phyloP scores from a whole-genome alignment of 2,329 filamentous ascomycete species.

The Beauveria bassiana region DNA sequence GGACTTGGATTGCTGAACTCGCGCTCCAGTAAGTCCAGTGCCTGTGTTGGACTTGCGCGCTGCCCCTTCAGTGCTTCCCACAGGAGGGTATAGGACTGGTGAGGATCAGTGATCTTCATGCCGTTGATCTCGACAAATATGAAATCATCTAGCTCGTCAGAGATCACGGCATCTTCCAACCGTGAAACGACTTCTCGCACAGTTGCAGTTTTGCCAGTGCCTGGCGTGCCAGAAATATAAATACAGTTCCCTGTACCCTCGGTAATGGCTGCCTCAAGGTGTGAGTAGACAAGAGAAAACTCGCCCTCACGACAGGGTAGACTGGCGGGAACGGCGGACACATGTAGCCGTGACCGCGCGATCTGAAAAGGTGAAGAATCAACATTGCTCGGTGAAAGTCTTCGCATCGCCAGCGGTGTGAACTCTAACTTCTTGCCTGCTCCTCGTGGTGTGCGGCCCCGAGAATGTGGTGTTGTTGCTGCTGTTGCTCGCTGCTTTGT shows the following conservation, averaged over 20 bases:
- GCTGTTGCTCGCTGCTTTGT: constrained; percentile 25
- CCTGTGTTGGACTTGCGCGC: constrained; percentile 84
- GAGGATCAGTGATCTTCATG: constrained; percentile 98
- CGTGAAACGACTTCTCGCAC: constrained; percentile 90
- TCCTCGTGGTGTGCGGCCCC: constrained; percentile 23
- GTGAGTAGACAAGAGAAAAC: constrained; percentile 85
- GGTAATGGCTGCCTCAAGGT: constrained; percentile 88
- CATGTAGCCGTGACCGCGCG: constrained; percentile 81
- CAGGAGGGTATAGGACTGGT: constrained; percentile 88
- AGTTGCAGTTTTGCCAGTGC: constrained; percentile 95
- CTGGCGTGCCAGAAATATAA: constrained; percentile 97
- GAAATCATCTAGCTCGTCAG: constrained; percentile 94
- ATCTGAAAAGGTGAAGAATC: constrained; percentile 85
- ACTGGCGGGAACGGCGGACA: constrained; percentile 82
- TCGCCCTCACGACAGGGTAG: constrained; percentile 89
- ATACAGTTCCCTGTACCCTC: constrained; percentile 94
- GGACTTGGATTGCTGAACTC: constrained; percentile 92
- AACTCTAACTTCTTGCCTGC: constrained; percentile 74
- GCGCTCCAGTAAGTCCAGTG: constrained; percentile 79
- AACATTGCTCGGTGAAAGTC: constrained; percentile 66
- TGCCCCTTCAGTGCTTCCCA: constrained; percentile 96
- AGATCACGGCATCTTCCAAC: constrained; percentile 76
- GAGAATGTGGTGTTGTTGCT: constrained; percentile 25
- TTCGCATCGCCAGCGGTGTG: constrained; percentile 84
- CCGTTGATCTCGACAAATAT: constrained; percentile 99